Evolutionary conservation across 2,329 filamentous ascomycete species (phyloP).

Genomic region (Macrophomina pseudophaseolina): DNA sequence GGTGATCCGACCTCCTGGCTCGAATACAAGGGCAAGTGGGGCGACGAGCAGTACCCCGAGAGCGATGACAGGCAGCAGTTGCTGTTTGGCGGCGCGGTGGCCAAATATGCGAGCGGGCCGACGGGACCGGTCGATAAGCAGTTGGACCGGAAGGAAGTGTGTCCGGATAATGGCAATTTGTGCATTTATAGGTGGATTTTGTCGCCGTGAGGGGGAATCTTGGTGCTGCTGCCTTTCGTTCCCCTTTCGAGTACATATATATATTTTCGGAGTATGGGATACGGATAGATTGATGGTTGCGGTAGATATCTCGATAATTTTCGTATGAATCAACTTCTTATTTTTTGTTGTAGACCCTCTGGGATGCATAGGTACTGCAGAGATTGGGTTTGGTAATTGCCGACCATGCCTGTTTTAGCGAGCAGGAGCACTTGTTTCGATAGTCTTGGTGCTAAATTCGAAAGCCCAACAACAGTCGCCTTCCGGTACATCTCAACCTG

Average conservation of each 20-base stretch:
- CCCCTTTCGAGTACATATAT: background rate
- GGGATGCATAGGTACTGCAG: too few species aligned
- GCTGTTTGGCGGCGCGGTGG: conserved; percentile 42
- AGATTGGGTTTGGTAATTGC: too few species aligned
- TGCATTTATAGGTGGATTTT: conserved; percentile 53
- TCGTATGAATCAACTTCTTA: too few species aligned
- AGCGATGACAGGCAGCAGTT: conserved; percentile 56
- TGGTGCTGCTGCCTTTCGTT: background rate
- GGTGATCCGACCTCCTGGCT: conserved; percentile 60
- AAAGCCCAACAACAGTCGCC: too few species aligned
- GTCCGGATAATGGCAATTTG: conserved; percentile 56
- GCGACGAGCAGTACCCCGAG: conserved; percentile 63
- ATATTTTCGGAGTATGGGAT: background rate
- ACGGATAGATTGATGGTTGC: background rate
- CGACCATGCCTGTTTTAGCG: too few species aligned
- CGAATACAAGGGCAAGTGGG: conserved; percentile 65
- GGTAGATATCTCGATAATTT: background rate
- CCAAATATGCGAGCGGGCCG: conserved; percentile 62
- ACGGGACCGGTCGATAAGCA: conserved; percentile 67
- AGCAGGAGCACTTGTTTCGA: too few species aligned
- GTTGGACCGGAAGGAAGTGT: conserved; percentile 61
- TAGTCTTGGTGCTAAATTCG: too few species aligned
- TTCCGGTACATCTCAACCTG: too few species aligned
- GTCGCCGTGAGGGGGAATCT: conserved; percentile 32
- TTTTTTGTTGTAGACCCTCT: too few species aligned